These are phyloP conservation scores for Orbilia blumenaviensis DNA, from an alignment of 2,329 filamentous ascomycete species.

Conservation along the genomic window DNA sequence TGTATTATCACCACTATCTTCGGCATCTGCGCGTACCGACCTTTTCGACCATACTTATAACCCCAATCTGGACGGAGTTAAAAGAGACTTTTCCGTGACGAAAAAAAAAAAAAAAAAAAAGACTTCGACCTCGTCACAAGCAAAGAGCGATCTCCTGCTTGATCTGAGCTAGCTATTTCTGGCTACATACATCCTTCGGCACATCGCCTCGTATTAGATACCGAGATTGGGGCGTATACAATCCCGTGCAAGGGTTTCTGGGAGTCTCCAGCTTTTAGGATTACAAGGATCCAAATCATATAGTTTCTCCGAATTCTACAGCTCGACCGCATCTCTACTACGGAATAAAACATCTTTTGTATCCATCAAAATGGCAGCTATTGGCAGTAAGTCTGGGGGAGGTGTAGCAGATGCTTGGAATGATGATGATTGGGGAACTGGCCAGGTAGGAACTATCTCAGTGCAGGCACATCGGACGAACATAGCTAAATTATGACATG, in stretches of 20 bases:
- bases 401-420: conserved; percentile 36
- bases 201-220: not conserved
- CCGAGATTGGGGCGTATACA: not conserved
- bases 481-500: conserved; percentile 3
- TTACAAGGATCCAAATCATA: conserved; percentile 5
- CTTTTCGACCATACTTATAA: not conserved
- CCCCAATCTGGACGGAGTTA: not conserved
- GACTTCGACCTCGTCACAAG: not conserved
- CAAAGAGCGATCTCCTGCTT: not conserved
- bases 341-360: not conserved
- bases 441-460: conserved; percentile 12
- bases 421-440: conserved; percentile 41
- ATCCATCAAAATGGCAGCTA: conserved; percentile 30
- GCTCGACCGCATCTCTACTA: not conserved
- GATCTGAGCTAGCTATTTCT: not conserved
- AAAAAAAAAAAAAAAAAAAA: not conserved
- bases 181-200: conserved; percentile 1
- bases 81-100: not conserved
- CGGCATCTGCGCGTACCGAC: not conserved
- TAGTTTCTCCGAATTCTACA: not conserved
- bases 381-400: conserved; percentile 1
- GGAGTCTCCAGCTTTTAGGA: not conserved
- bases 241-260: not conserved
- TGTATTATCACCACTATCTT: not conserved
- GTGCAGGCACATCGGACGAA: not conserved